A percentile compares a stretch with the other conserved stretches of the same genome.
phyloP scores from a whole-genome alignment of 2,329 filamentous ascomycete genomes.

The Pochonia chlamydosporia region DNA sequence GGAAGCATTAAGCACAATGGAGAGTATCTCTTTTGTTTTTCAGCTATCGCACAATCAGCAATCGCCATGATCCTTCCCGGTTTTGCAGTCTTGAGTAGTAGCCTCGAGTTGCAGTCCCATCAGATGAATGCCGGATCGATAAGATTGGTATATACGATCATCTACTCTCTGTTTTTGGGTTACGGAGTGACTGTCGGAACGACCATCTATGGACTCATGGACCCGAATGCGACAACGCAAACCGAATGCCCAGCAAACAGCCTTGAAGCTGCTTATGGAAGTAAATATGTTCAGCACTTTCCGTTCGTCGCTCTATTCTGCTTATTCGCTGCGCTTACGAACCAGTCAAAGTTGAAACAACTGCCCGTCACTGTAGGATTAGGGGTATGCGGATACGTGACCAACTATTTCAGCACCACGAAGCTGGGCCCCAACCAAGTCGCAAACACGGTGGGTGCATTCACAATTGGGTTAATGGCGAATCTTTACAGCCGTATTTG shows the following conservation, averaged over 20 bases:
- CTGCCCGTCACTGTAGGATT: conserved; percentile 71
- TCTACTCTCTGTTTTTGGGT: conserved; percentile 66
- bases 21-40: conserved; percentile 54
- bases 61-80: conserved; percentile 62
- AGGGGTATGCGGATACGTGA: conserved; percentile 65
- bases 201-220: conserved; percentile 55
- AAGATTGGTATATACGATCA: conserved; percentile 67
- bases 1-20: conserved; percentile 46
- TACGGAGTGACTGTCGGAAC: conserved; percentile 66
- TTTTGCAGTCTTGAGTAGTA: conserved; percentile 48
- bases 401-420: conserved; percentile 65
- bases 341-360: conserved; percentile 77
- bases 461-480: conserved; percentile 68
- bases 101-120: conserved; percentile 62
- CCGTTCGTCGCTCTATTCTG: conserved; percentile 61
- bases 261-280: neutral
- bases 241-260: conserved; percentile 26
- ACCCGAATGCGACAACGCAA: conserved; percentile 41
- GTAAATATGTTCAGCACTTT: conserved; percentile 56
- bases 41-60: conserved; percentile 56
- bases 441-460: conserved; percentile 68
- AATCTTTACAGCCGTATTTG: conserved; percentile 63
- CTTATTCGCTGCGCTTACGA: conserved; percentile 66
- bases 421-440: conserved; percentile 69
- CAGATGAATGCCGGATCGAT: conserved; percentile 66